Conservation (phyloP, 2,329 filamentous ascomycete species). For the Aaosphaeria pasadenensis region DNA sequence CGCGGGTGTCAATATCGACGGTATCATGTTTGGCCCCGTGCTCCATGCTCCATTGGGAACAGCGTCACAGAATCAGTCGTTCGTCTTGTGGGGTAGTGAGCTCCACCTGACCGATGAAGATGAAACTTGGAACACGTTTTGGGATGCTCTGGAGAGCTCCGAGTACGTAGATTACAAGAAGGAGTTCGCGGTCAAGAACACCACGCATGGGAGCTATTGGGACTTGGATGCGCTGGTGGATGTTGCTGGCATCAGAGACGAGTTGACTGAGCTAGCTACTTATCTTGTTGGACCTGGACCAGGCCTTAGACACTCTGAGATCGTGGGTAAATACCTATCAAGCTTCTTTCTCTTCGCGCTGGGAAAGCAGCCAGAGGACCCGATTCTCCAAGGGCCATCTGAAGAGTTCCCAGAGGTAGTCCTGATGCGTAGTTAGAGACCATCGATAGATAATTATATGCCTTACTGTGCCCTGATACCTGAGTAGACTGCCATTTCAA, state of each 20-base stretch:
- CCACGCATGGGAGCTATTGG: constrained; percentile 11
- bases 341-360: constrained; percentile 8
- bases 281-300: constrained; percentile 3
- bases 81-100: constrained; percentile 10
- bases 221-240: constrained; percentile 11
- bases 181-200: constrained; percentile 8
- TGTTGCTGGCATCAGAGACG: constrained; percentile 6
- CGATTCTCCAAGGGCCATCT: constrained; percentile 4
- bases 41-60: constrained; percentile 5
- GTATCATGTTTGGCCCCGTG: constrained; percentile 16
- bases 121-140: constrained; percentile 8
- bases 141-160: constrained; percentile 1
- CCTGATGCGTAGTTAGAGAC: not conserved
- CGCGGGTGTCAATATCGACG: constrained; percentile 29
- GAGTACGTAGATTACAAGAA: constrained; percentile 7
- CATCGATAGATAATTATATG: constrained; percentile 39
- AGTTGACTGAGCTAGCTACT: constrained; percentile 6
- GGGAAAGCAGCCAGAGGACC: constrained; percentile 5
- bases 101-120: constrained; percentile 5
- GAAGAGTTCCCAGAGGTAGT: constrained; percentile 9
- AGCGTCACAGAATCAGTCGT: constrained; percentile 1
- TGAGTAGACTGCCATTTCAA: too few species aligned
- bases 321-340: constrained; percentile 10
- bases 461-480: too few species aligned
- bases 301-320: constrained; percentile 4